Evolutionary conservation across 129 eudicot species (phyloP).

Genomic region (Rutidosis leptorrhynchoides): DNA sequence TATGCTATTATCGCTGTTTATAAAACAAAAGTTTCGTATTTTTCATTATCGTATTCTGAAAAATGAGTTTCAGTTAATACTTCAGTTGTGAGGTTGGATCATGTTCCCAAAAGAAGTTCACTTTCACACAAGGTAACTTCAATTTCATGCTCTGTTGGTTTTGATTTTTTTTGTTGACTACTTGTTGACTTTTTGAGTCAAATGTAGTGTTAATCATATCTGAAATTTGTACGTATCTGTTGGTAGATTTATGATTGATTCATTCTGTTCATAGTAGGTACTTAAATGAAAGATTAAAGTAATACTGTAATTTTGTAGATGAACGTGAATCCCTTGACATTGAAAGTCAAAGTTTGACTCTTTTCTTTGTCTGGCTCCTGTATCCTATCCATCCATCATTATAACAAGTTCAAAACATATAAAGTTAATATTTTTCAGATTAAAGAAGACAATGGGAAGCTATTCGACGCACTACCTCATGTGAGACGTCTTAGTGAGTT

Average conservation of each 20-base stretch:
- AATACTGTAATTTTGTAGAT: not conserved
- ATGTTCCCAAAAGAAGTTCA: slow-evolving; percentile 25
- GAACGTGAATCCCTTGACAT: slow-evolving; percentile 9
- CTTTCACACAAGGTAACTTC: slow-evolving; percentile 42
- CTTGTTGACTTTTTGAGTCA: slow-evolving; percentile 8
- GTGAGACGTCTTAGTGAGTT: slow-evolving; percentile 60
- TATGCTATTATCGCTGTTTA: not conserved
- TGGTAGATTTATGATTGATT: not conserved
- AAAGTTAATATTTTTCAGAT: slow-evolving; percentile 32
- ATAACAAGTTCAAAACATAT: too few relatives aligned
- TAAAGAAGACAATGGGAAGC: slow-evolving; percentile 29
- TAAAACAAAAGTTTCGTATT: not conserved
- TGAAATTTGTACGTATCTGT: not conserved
- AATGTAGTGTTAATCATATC: slow-evolving; percentile 5
- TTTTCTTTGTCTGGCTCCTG: not conserved
- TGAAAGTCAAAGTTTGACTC: not conserved
- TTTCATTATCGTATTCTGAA: slow-evolving; percentile 2
- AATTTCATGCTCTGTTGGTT: not conserved
- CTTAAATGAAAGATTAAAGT: slow-evolving; percentile 10
- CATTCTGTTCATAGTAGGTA: not conserved
- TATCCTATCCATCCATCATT: not conserved
- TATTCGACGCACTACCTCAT: slow-evolving; percentile 41
- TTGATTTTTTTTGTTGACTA: not conserved
- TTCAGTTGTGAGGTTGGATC: slow-evolving; percentile 35
- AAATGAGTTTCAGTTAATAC: slow-evolving; percentile 30